Evolutionary conservation across 441 rosid species (phyloP).

Genomic region (Corymbia citriodora): DNA sequence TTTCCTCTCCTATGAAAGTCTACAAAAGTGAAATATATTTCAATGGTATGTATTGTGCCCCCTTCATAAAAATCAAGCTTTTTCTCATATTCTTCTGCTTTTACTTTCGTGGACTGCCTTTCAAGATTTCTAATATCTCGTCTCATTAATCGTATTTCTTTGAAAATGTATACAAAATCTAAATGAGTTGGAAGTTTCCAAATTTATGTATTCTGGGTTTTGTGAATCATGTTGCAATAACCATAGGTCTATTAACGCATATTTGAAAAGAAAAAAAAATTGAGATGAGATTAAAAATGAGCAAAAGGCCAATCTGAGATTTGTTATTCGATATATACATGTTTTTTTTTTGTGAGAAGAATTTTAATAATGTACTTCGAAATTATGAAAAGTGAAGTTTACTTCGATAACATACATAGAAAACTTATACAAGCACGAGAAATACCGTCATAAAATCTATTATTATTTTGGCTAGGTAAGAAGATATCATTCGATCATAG

Average conservation of each 20-base stretch:
- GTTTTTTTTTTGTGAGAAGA: neutral
- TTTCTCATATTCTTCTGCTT: neutral
- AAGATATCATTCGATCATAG: fast-evolving
- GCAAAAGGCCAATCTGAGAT: fast-evolving
- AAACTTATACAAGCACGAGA: neutral
- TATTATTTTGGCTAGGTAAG: neutral
- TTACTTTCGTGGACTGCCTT: neutral
- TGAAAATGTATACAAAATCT: neutral
- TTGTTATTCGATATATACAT: fast-evolving
- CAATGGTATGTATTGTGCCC: neutral
- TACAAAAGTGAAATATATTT: neutral
- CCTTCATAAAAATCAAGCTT: neutral
- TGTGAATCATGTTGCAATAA: neutral
- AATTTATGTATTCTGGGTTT: neutral
- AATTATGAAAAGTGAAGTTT: neutral
- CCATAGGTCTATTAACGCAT: neutral
- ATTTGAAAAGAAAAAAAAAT: neutral
- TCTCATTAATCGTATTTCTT: neutral
- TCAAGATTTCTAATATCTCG: fast-evolving
- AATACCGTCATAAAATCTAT: neutral
- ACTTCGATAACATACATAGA: neutral
- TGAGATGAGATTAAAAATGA: too few relatives aligned
- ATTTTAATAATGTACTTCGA: fast-evolving
- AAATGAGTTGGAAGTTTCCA: fast-evolving
- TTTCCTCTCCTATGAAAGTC: neutral